Evolutionary conservation across 495 filamentous ascomycete species (phyloP).

Genomic region (Xanthoparmelia taractica): DNA sequence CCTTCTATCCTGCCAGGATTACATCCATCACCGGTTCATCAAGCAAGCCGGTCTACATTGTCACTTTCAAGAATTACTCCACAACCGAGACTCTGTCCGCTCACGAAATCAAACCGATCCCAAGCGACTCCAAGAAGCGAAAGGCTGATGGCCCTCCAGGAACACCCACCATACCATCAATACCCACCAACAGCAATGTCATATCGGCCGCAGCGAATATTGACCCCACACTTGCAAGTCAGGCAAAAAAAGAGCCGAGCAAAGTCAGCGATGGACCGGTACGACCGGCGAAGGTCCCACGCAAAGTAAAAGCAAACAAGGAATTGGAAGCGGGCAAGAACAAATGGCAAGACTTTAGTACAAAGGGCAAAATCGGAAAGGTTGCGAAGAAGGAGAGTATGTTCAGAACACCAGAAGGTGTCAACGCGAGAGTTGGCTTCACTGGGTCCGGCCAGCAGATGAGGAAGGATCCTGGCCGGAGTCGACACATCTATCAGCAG

Average conservation of each 20-base stretch:
- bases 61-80: conserved; percentile 86
- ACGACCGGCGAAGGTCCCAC: conserved; percentile 55
- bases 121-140: conserved; percentile 67
- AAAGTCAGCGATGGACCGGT: conserved; percentile 60
- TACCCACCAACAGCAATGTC: conserved; percentile 53
- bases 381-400: conserved; percentile 82
- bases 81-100: conserved; percentile 77
- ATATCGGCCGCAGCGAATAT: conserved; percentile 85
- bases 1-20: conserved; percentile 88
- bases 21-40: conserved; percentile 87
- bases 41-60: conserved; percentile 79
- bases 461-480: conserved; percentile 80
- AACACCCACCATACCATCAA: conserved; percentile 38
- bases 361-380: conserved; percentile 71
- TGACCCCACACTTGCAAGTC: conserved; percentile 67
- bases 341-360: conserved; percentile 88
- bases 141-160: conserved; percentile 78
- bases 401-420: conserved; percentile 85
- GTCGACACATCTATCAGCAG: conserved; percentile 78
- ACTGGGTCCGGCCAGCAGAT: conserved; percentile 90
- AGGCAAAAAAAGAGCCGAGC: conserved; percentile 58
- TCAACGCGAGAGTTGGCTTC: conserved; percentile 86
- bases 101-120: conserved; percentile 75
- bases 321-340: conserved; percentile 84
- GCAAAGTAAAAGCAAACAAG: conserved; percentile 85